Conservation (phyloP, 2,329 filamentous ascomycete species). For the Eutypella sp. region DNA sequence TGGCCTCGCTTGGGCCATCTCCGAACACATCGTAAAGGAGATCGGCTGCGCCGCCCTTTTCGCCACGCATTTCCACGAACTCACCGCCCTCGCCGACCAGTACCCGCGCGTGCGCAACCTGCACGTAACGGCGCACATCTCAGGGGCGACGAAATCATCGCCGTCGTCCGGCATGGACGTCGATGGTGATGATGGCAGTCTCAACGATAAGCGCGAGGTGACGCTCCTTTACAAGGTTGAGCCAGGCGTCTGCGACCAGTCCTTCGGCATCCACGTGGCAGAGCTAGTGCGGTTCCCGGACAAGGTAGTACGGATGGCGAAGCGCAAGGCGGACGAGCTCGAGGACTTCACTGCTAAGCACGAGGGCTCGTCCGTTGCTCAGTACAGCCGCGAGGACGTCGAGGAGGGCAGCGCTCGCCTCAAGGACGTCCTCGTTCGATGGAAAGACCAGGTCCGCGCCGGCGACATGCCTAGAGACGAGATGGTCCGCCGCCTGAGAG, state of each 20-base stretch:
- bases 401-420: constrained; percentile 82
- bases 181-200: constrained; percentile 29
- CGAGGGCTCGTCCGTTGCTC: constrained; percentile 46
- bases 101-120: constrained; percentile 87
- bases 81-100: constrained; percentile 83
- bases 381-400: constrained; percentile 78
- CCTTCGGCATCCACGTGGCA: constrained; percentile 96
- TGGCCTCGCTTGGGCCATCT: constrained; percentile 98
- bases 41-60: constrained; percentile 94
- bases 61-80: constrained; percentile 96
- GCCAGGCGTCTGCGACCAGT: constrained; percentile 92
- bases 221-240: constrained; percentile 96
- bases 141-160: background rate
- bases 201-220: constrained; percentile 67
- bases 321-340: constrained; percentile 94
- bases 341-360: constrained; percentile 89
- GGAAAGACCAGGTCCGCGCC: constrained; percentile 71
- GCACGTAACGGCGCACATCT: constrained; percentile 93
- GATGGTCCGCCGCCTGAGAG: constrained; percentile 72
- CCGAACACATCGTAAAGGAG: constrained; percentile 92
- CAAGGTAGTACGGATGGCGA: constrained; percentile 99
- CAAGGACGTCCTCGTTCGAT: constrained; percentile 75
- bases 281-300: constrained; percentile 94
- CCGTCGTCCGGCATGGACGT: constrained; percentile 37
- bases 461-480: constrained; percentile 64